Conservation (phyloP, 805 yeast species). For the Sugiyamaella chiloensis region DNA sequence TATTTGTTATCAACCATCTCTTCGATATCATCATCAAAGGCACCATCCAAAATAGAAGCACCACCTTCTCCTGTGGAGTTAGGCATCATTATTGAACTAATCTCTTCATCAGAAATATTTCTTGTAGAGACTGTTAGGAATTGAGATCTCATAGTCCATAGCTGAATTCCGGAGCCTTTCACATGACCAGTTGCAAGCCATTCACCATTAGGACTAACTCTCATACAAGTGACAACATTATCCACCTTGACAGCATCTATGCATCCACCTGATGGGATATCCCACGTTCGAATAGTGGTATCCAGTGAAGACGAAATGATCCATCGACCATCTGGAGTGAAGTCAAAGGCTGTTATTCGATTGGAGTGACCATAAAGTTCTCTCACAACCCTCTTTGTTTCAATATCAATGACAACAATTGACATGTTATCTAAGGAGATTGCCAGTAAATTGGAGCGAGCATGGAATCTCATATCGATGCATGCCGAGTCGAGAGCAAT, state of each 20-base stretch:
- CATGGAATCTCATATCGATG: conserved; percentile 72
- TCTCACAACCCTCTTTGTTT: conserved; percentile 80
- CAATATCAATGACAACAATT: conserved; percentile 75
- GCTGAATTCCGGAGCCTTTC: conserved; percentile 77
- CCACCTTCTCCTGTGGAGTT: conserved; percentile 79
- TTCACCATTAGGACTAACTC: conserved; percentile 85
- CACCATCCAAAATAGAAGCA: conserved; percentile 69
- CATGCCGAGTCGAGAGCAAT: conserved; percentile 72
- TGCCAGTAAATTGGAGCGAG: conserved; percentile 80
- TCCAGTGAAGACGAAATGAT: conserved; percentile 79
- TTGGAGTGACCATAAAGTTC: conserved; percentile 86
- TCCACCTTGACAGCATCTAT: conserved; percentile 84
- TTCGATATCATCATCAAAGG: conserved; percentile 39
- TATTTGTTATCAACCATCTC: conserved; percentile 27
- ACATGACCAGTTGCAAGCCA: conserved; percentile 91
- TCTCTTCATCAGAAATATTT: conserved; percentile 67
- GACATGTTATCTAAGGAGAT: conserved; percentile 83
- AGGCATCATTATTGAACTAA: conserved; percentile 55
- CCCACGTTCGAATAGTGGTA: conserved; percentile 92
- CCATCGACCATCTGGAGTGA: conserved; percentile 96
- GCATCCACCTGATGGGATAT: conserved; percentile 93
- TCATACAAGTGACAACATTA: conserved; percentile 74
- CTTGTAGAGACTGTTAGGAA: conserved; percentile 68
- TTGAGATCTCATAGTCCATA: conserved; percentile 92
- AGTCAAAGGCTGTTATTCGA: conserved; percentile 82